Percentiles rank a stretch among this genome's conserved stretches.
Evolutionary conservation across 495 filamentous ascomycete species (phyloP).

Genomic region (Bathelium albidoporum): DNA sequence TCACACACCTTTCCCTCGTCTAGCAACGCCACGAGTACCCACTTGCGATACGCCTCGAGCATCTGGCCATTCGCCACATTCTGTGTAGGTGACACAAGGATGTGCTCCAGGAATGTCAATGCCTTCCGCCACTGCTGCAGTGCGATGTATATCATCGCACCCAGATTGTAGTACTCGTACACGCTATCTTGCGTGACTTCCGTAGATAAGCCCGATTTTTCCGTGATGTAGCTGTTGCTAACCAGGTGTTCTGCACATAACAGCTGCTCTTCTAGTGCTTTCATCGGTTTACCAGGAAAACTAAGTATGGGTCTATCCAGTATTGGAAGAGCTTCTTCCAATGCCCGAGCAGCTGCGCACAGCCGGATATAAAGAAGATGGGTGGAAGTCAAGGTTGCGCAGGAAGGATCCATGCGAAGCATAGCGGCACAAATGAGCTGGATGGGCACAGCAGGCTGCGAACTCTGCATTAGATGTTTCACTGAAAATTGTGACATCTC

Average conservation of each 20-base stretch:
- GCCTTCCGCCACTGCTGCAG: constrained; percentile 63
- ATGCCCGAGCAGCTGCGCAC: constrained; percentile 47
- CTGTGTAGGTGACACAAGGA: constrained; percentile 53
- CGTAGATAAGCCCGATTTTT: constrained; percentile 46
- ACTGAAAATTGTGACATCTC: too few species aligned
- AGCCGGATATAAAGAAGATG: constrained; percentile 54
- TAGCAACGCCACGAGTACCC: constrained; percentile 69
- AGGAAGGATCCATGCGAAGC: constrained; percentile 61
- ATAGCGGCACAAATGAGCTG: constrained; percentile 41
- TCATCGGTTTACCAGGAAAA: constrained; percentile 39
- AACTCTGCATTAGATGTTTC: neutral
- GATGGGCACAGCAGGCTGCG: neutral
- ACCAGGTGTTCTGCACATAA: constrained; percentile 20
- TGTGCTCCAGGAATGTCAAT: constrained; percentile 55
- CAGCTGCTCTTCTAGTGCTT: constrained; percentile 18
- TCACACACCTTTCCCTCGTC: constrained; percentile 58
- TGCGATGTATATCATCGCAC: constrained; percentile 69
- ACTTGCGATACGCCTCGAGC: constrained; percentile 90
- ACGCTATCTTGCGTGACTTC: constrained; percentile 48
- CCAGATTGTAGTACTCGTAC: constrained; percentile 67
- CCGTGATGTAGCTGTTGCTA: constrained; percentile 44
- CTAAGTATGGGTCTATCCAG: constrained; percentile 58
- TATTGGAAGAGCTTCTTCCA: constrained; percentile 48
- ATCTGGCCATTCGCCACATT: constrained; percentile 59
- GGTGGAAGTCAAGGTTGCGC: constrained; percentile 55